Evolutionary conservation across 2,329 filamentous ascomycete genomes (phyloP).

Genomic region (Penicillium thymicola): DNA sequence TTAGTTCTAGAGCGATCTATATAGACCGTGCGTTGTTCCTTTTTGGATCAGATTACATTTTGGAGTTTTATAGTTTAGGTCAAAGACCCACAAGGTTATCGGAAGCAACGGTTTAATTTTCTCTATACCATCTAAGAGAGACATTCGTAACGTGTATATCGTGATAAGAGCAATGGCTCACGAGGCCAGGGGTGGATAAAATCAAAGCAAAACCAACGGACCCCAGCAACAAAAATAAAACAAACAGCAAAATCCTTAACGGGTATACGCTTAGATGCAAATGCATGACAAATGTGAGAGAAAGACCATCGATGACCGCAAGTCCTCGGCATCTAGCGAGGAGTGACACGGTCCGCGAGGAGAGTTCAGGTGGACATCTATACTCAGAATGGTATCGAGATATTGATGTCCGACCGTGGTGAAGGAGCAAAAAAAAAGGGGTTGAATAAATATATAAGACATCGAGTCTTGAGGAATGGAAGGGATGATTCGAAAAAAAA

Average conservation of each 20-base stretch:
- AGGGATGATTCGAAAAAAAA: constrained; percentile 5
- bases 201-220: background rate
- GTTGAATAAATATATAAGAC: constrained; percentile 5
- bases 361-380: background rate
- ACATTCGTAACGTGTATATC: background rate
- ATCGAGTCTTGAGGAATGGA: constrained; percentile 11
- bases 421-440: background rate
- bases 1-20: constrained; percentile 1
- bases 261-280: constrained; percentile 33
- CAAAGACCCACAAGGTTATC: background rate
- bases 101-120: background rate
- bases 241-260: constrained; percentile 12
- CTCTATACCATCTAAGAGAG: constrained; percentile 1
- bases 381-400: too few relatives aligned
- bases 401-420: background rate
- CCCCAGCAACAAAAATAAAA: constrained; percentile 5
- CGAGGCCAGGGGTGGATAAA: background rate
- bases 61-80: background rate
- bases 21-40: background rate
- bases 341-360: background rate
- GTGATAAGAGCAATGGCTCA: background rate
- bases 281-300: constrained; percentile 10
- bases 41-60: background rate
- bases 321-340: constrained; percentile 1
- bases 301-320: background rate